Conservation (phyloP, 805 yeast species). For the Pichia thaimueangensis region DNA sequence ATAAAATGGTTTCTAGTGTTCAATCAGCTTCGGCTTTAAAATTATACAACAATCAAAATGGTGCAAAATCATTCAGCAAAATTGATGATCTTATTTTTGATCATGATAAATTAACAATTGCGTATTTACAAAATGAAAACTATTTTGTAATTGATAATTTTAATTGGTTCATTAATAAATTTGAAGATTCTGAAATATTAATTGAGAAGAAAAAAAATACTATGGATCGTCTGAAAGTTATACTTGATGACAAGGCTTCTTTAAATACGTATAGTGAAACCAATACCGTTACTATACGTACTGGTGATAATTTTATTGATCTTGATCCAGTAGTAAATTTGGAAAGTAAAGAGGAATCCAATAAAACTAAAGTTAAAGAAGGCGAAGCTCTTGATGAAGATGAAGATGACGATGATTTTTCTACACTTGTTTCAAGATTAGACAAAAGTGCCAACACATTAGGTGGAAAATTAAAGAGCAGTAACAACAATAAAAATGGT, state of each 20-base stretch:
- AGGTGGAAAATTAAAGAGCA: constrained; percentile 14
- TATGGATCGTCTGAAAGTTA: constrained; percentile 35
- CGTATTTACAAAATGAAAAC: constrained; percentile 60
- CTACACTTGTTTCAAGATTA: constrained; percentile 48
- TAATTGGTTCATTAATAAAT: constrained; percentile 37
- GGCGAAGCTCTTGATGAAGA: constrained; percentile 38
- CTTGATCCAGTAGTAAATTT: constrained; percentile 33
- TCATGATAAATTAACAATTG: constrained; percentile 34
- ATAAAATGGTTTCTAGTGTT: constrained; percentile 44
- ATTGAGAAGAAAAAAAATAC: constrained; percentile 21
- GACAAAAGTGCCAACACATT: constrained; percentile 19
- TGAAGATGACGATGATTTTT: constrained; percentile 33
- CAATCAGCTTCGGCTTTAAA: constrained; percentile 41
- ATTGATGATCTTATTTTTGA: constrained; percentile 20
- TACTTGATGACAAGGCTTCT: constrained; percentile 27
- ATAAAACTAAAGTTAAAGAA: constrained; percentile 50
- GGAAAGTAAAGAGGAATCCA: constrained; percentile 60
- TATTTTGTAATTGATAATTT: constrained; percentile 51
- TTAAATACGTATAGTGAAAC: constrained; percentile 10
- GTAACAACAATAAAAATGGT: constrained; percentile 17
- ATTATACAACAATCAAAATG: constrained; percentile 25
- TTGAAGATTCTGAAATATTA: constrained; percentile 17
- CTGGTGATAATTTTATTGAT: constrained; percentile 48
- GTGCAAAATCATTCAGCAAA: constrained; percentile 17
- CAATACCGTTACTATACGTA: constrained; percentile 33